Base-by-base conservation (phyloP, 768 basidiomycete species). In the Porpolomopsis calyptriformis region DNA sequence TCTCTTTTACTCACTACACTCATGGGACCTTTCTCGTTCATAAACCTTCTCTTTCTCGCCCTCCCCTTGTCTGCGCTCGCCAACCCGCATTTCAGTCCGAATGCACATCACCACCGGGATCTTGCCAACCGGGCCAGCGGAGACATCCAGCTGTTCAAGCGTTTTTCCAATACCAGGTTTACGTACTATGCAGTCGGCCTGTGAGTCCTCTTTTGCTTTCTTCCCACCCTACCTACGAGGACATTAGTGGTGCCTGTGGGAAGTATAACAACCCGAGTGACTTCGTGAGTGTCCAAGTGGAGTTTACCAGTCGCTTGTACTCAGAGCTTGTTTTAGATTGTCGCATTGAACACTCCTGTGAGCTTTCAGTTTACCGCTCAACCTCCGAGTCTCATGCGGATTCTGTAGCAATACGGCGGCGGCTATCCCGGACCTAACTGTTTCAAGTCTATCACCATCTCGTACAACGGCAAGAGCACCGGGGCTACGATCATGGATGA, bases 401-500 rank as follows among this genome's bases (percentile, higher is more conserved):
- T n/a, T n/a, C n/a, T 40, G 26, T 55, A 70, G 57, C 71, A 81
- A 65, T 85, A 63, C 53, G 80, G 81, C 11, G 49, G 48, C 33
- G 72, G 73, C 4, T 83, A 77, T 59, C 82, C 85, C 4, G 77
- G 82, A 1, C 76, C 77, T 18, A 43, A 77, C 31, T 90, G 87
- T 61, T 73, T 73, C 57, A 63, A 74, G 56, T 54, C 52, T 16
- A 80, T 90, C 52, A 73, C 71, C 8, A 78, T 90, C 62, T 63
- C 66, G 4, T 78, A 69, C 55, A 67, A 68, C 29, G 84, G 84
- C 47, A 79, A 77, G 57, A 73, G 74, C 1, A 65, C 77, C 9
- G 46, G 45, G 1, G 85, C 85, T 3, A 60, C 52, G 1, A 76
- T 89, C 54, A 68, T 71, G 64, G 85, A 88, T 60, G 61, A 72